Conservation (phyloP, 2,329 filamentous ascomycete genomes). For the Hymenoscyphus linearis region DNA sequence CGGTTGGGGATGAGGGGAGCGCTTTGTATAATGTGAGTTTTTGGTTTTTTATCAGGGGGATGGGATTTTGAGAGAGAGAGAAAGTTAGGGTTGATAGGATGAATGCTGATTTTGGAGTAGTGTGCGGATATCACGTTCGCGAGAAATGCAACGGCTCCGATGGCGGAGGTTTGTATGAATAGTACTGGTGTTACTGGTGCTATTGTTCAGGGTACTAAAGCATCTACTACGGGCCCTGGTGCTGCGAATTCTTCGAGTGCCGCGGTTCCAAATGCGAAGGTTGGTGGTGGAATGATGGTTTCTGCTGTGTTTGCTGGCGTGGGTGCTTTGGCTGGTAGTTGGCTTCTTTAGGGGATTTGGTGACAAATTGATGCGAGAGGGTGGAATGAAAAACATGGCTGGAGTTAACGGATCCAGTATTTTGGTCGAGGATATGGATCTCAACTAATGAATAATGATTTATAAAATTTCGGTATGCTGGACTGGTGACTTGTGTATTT, state of each 20-base stretch:
- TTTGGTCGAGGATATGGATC: no score
- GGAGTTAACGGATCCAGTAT: not conserved
- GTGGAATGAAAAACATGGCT: not conserved
- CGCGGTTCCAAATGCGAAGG: not conserved
- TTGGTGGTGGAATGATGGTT: not conserved
- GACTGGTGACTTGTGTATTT: no score
- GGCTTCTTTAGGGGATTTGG: slow-evolving; percentile 4
- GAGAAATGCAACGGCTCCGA: slow-evolving; percentile 41
- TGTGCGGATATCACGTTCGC: slow-evolving; percentile 71
- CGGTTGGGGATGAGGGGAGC: slow-evolving; percentile 49
- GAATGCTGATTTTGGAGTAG: slow-evolving; percentile 34
- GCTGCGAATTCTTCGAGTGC: slow-evolving; percentile 2
- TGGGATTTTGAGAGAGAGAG: no score
- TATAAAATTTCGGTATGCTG: no score
- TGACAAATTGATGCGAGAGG: not conserved
- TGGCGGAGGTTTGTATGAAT: slow-evolving; percentile 51
- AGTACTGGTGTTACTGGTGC: slow-evolving; percentile 40
- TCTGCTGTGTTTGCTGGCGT: slow-evolving; percentile 1
- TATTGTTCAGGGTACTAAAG: not conserved
- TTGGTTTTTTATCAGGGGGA: not conserved
- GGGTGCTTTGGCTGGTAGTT: slow-evolving; percentile 4
- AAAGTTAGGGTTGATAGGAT: no score
- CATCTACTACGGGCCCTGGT: not conserved
- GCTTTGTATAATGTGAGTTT: slow-evolving; percentile 62
- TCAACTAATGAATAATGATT: no score